These are phyloP conservation scores for Boechera stricta DNA, from an alignment of 345 rosid species.

Conservation along the genomic window DNA sequence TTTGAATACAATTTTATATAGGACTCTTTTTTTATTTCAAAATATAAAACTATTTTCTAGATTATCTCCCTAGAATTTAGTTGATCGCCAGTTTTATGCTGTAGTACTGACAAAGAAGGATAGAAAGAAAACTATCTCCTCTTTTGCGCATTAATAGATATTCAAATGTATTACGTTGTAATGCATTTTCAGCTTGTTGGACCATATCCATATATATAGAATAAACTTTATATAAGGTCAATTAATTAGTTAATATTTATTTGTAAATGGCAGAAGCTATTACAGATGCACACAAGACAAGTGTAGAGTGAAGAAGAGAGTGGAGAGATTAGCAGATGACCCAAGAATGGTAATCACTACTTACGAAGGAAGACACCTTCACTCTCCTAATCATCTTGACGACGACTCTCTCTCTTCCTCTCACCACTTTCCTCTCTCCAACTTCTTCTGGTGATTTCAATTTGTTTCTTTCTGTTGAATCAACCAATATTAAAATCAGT, in stretches of 20 bases:
- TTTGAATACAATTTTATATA: neutral
- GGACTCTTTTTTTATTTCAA: no score
- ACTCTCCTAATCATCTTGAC: slow-evolving; percentile 80
- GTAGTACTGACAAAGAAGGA: no score
- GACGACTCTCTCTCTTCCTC: slow-evolving; percentile 51
- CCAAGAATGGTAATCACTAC: slow-evolving; percentile 99
- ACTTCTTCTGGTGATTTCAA: slow-evolving; percentile 67
- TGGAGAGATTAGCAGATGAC: slow-evolving; percentile 97
- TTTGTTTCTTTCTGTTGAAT: neutral
- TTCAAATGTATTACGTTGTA: neutral
- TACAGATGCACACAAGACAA: slow-evolving; percentile 94
- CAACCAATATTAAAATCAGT: neutral
- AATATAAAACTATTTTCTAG: no score
- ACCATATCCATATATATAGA: no score
- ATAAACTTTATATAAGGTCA: neutral
- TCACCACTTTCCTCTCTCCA: slow-evolving; percentile 60
- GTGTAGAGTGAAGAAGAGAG: slow-evolving; percentile 94
- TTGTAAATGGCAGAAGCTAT: slow-evolving; percentile 70
- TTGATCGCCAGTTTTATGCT: no score
- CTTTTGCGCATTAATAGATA: no score
- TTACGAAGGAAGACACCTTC: slow-evolving; percentile 93
- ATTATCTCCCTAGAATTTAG: neutral
- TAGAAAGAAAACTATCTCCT: no score
- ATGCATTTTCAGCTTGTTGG: neutral
- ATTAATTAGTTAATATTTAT: neutral